phyloP scores from a whole-genome alignment of 371 early-diverging fungal genomes.

The Vairimorpha ceranae region DNA sequence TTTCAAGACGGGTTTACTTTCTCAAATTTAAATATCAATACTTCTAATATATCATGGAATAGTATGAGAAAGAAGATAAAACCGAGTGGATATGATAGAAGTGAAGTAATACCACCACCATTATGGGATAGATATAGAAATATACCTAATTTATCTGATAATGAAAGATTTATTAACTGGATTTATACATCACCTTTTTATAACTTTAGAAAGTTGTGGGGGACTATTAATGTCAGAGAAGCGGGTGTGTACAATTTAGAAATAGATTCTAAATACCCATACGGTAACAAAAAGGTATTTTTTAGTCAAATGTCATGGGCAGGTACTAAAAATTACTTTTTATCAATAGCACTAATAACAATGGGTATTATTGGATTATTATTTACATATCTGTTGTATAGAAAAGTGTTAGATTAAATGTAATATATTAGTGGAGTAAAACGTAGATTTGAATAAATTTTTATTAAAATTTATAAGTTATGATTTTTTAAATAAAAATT shows the following conservation, averaged over 20 bases:
- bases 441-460: too few relatives aligned
- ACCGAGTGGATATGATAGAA: constrained; percentile 62
- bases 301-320: constrained; percentile 19
- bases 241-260: constrained; percentile 41
- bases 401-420: neutral
- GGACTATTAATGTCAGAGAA: constrained; percentile 46
- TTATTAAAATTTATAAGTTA: too few relatives aligned
- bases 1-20: constrained; percentile 69
- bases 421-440: too few relatives aligned
- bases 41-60: constrained; percentile 76
- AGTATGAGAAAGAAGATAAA: constrained; percentile 65
- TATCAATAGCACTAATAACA: constrained; percentile 31
- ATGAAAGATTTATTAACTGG: constrained; percentile 87
- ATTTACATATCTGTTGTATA: neutral
- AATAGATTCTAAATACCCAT: constrained; percentile 37
- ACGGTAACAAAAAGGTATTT: constrained; percentile 34
- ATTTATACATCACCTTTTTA: constrained; percentile 88
- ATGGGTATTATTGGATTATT: constrained; percentile 35
- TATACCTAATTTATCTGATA: constrained; percentile 71
- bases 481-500: too few relatives aligned
- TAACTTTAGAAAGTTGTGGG: constrained; percentile 87
- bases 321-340: constrained; percentile 52
- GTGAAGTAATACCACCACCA: constrained; percentile 63
- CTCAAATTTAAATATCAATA: constrained; percentile 64
- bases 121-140: constrained; percentile 57